phyloP scores from a whole-genome alignment of 257 asterid species.

The Oldenlandia corymbosa region DNA sequence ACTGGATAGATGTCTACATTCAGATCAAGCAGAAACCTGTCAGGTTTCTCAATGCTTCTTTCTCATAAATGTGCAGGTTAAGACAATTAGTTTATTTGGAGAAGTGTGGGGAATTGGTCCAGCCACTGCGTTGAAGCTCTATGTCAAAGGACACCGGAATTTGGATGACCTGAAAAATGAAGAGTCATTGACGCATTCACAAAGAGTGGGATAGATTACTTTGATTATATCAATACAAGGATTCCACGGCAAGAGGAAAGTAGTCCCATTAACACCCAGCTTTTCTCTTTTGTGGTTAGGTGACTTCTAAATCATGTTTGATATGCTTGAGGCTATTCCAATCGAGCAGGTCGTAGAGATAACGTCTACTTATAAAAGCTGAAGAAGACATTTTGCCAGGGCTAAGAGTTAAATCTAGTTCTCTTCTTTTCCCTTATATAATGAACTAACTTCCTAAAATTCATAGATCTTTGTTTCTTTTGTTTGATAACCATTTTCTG shows the following conservation, averaged over 20 bases:
- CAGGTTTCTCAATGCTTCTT: no score
- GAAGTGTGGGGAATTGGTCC: slow-evolving; percentile 98
- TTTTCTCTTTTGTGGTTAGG: not conserved
- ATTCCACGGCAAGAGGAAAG: slow-evolving; percentile 85
- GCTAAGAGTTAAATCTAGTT: slow-evolving; percentile 39
- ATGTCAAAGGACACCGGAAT: slow-evolving; percentile 85
- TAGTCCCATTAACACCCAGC: not conserved
- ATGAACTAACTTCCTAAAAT: not conserved
- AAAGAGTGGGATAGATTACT: slow-evolving; percentile 73
- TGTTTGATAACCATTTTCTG: not conserved
- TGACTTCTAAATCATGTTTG: slow-evolving; percentile 1
- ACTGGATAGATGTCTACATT: not conserved
- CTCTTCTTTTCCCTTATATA: slow-evolving; percentile 16
- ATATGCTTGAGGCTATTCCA: slow-evolving; percentile 8
- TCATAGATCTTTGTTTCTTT: not conserved
- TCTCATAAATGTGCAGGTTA: slow-evolving; percentile 68
- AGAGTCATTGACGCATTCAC: slow-evolving; percentile 68
- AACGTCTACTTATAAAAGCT: slow-evolving; percentile 54
- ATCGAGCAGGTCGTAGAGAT: slow-evolving; percentile 69
- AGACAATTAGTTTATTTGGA: slow-evolving; percentile 81
- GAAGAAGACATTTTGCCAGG: slow-evolving; percentile 81
- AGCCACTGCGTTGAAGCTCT: slow-evolving; percentile 77
- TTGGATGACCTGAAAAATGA: slow-evolving; percentile 66
- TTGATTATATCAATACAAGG: slow-evolving; percentile 75
- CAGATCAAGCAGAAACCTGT: no score